Evolutionary conservation across 441 rosid genomes (phyloP), one percentile per base, ranked within the genome.

Genomic region (Erysimum cheiri): DNA sequence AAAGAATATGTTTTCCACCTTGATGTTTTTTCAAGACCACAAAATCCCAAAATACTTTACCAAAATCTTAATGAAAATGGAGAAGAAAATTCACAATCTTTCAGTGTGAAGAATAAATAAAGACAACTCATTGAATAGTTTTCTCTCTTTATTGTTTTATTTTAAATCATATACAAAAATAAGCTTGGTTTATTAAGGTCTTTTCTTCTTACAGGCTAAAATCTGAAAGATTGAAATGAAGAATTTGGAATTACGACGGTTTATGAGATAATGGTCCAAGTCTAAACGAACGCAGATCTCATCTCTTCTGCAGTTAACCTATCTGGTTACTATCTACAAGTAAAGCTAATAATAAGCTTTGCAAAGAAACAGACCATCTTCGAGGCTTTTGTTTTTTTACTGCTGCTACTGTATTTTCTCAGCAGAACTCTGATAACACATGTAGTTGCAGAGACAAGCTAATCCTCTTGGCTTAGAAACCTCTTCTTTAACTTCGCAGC

Each of bases 281-380:
- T 37, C 36, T 61, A 9, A 54, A 61, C 31, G 17, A 62, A 46
- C 26, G 17, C n/a, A 64, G 0, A 14, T 36, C 44, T 72, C 60
- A 33, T 71, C 6, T 22, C 62, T 73, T 66, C n/a, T 39, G 60
- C 37, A 49, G 17, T 65, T 66, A 46, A 59, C 49, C 12, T 12
- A 72, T 55, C 32, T 63, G 40, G 41, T 72, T 56, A 64, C 68
- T 74, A 60, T 44, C 17, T 74, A 67, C 61, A 68, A 50, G 68
- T 40, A 19, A 68, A 60, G 41, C 68, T 26, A 39, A 26, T 44
- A 32, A 5, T n/a, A n/a, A 39, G 36, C 19, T 71, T 58, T 19
- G n/a, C 46, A 49, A 73, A 24, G 67, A 52, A 29, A 22, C 32
- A 31, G n/a, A 15, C 12, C 60, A 59, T 69, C 67, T 50, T 9